phyloP scores from a whole-genome alignment of 139 green algal species.

The Coelastrella sp. region DNA sequence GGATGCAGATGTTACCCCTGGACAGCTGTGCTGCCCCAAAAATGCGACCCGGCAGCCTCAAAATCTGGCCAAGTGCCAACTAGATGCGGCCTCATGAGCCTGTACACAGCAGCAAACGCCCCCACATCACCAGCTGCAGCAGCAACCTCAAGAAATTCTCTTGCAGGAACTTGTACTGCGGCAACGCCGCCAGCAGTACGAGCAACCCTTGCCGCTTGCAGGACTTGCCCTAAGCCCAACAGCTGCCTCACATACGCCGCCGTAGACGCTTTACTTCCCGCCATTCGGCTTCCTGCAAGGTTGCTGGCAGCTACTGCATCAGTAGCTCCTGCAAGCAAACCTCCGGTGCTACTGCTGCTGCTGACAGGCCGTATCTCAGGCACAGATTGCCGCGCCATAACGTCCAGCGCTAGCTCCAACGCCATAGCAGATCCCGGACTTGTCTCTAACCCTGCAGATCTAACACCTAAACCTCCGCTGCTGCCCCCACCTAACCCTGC shows the following conservation, averaged over 20 bases:
- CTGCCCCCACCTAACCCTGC: background rate
- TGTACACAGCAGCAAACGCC: constrained; percentile 53
- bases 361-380: background rate
- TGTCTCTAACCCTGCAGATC: background rate
- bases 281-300: background rate
- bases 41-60: background rate
- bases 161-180: constrained; percentile 22
- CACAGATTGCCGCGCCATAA: constrained; percentile 16
- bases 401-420: constrained; percentile 17
- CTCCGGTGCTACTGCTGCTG: constrained; percentile 5
- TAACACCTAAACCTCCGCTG: background rate
- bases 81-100: constrained; percentile 47
- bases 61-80: constrained; percentile 20
- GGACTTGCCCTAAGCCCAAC: constrained; percentile 46
- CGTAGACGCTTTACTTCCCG: background rate
- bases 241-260: constrained; percentile 49
- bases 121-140: constrained; percentile 49
- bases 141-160: constrained; percentile 56
- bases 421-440: constrained; percentile 21
- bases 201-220: constrained; percentile 53
- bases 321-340: no score
- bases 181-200: constrained; percentile 38
- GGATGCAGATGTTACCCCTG: no score
- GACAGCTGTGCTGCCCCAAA: background rate
- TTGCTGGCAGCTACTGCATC: no score